phyloP scores from a whole-genome alignment of 2,329 filamentous ascomycete genomes.

The Diaporthe ilicicola region DNA sequence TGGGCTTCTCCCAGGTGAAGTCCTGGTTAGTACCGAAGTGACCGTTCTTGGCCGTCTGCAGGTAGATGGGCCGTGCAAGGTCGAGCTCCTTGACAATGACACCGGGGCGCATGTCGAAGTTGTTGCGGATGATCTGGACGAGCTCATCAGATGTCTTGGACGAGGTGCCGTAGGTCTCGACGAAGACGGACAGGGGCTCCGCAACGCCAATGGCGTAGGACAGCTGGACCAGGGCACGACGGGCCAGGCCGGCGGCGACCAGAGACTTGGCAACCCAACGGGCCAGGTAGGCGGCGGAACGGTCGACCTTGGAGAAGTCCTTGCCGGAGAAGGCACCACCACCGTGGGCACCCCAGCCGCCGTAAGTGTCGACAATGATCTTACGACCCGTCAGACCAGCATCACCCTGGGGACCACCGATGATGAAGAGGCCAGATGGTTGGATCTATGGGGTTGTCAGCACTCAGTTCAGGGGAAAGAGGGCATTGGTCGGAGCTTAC shows the following conservation, averaged over 20 bases:
- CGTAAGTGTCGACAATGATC: slow-evolving; percentile 99
- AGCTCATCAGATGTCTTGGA: slow-evolving; percentile 89
- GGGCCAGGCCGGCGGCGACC: slow-evolving; percentile 85
- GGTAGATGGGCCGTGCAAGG: slow-evolving; percentile 96
- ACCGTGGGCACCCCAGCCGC: slow-evolving; percentile 99
- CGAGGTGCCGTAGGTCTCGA: slow-evolving; percentile 97
- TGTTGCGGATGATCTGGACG: slow-evolving; percentile 90
- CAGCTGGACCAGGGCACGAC: slow-evolving; percentile 94
- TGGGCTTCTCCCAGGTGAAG: slow-evolving; percentile 99
- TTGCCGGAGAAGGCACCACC: slow-evolving; percentile 99
- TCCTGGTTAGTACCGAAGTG: slow-evolving; percentile 97
- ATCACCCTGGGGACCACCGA: slow-evolving; percentile 98
- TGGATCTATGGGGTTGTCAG: slow-evolving; percentile 68
- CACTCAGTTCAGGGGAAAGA: neutral
- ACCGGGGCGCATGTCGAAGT: slow-evolving; percentile 98
- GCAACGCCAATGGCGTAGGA: slow-evolving; percentile 99
- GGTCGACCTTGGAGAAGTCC: slow-evolving; percentile 99
- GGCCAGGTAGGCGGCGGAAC: slow-evolving; percentile 95
- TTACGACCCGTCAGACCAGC: slow-evolving; percentile 98
- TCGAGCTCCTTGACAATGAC: slow-evolving; percentile 98
- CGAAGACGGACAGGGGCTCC: slow-evolving; percentile 97
- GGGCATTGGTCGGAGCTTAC: slow-evolving; percentile 57
- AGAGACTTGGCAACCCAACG: slow-evolving; percentile 99
- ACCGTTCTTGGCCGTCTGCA: slow-evolving; percentile 98
- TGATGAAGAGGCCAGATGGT: slow-evolving; percentile 98